Conservation (phyloP, 2,329 filamentous ascomycete species). For the Simplicillium aogashimaense region DNA sequence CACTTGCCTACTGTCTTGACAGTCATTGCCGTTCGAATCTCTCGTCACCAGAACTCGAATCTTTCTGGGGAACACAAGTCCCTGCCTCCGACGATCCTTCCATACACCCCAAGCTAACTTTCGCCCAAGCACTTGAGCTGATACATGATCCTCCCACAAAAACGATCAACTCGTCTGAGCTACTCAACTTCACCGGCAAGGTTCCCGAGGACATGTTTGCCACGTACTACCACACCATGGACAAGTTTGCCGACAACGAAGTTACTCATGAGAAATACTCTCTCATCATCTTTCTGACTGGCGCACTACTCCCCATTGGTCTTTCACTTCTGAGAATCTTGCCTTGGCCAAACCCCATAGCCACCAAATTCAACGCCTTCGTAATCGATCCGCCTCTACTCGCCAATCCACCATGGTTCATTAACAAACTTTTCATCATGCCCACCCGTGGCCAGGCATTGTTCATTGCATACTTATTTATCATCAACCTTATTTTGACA, state of each 20-base stretch:
- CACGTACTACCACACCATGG: conserved; percentile 3
- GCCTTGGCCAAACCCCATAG: conserved; percentile 11
- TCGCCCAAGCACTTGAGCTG: conserved; percentile 6
- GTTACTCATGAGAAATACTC: conserved; percentile 11
- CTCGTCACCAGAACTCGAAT: conserved; percentile 4
- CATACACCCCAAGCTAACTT: neutral
- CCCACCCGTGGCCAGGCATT: conserved; percentile 24
- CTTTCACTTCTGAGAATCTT: conserved; percentile 18
- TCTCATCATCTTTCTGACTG: conserved; percentile 14
- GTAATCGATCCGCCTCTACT: conserved; percentile 13
- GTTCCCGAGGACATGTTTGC: conserved; percentile 5
- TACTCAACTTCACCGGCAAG: conserved; percentile 8
- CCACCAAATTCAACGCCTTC: conserved; percentile 11
- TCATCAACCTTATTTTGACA: conserved; percentile 24
- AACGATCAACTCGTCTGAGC: conserved; percentile 1
- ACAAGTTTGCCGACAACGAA: conserved; percentile 4
- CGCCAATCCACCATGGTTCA: neutral
- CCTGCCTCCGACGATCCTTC: conserved; percentile 1
- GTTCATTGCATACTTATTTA: conserved; percentile 29
- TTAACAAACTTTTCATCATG: conserved; percentile 12
- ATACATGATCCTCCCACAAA: conserved; percentile 4
- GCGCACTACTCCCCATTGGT: conserved; percentile 14
- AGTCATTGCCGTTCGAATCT: neutral
- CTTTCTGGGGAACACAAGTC: conserved; percentile 10
- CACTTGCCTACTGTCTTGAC: conserved; percentile 11